A percentile compares a stretch with the other conserved stretches of the same genome.
Evolutionary conservation across 2,329 filamentous ascomycete genomes (phyloP).

Genomic region (Penicillium digitatum): DNA sequence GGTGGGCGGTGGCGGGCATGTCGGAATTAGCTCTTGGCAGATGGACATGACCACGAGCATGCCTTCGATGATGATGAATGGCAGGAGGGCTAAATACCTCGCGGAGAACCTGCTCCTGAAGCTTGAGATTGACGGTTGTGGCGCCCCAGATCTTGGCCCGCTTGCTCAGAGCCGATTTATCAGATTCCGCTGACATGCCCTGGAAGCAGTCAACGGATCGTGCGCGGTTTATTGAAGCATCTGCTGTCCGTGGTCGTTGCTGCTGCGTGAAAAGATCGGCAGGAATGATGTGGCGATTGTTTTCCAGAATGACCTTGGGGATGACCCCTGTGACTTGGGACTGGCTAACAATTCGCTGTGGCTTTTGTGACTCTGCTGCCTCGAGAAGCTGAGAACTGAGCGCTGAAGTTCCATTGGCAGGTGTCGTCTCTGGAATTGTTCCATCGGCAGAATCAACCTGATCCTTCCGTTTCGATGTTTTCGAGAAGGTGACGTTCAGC

Average conservation of each 20-base stretch:
- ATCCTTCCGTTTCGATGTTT: constrained; percentile 62
- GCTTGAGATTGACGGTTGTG: constrained; percentile 80
- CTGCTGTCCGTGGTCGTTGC: constrained; percentile 38
- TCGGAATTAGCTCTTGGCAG: constrained; percentile 51
- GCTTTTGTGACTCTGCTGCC: constrained; percentile 37
- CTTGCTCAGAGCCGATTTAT: constrained; percentile 40
- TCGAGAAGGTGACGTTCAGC: constrained; percentile 91
- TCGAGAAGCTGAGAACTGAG: constrained; percentile 16
- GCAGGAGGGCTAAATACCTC: constrained; percentile 85
- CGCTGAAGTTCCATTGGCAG: constrained; percentile 11
- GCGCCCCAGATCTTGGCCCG: constrained; percentile 71
- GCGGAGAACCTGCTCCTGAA: constrained; percentile 87
- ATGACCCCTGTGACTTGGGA: constrained; percentile 71
- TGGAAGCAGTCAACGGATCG: constrained; percentile 22
- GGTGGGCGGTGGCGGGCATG: constrained; percentile 17
- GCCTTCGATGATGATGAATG: constrained; percentile 74
- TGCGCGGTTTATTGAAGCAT: constrained; percentile 25
- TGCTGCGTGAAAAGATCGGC: constrained; percentile 71
- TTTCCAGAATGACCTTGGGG: constrained; percentile 87
- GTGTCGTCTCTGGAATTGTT: constrained; percentile 7
- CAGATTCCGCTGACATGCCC: constrained; percentile 15
- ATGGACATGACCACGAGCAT: constrained; percentile 59
- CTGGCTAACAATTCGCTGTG: constrained; percentile 62
- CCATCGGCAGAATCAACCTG: constrained; percentile 18
- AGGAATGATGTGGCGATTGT: constrained; percentile 90